Conservation (phyloP, 2,329 filamentous ascomycete genomes). For the Onygenales sp. region DNA sequence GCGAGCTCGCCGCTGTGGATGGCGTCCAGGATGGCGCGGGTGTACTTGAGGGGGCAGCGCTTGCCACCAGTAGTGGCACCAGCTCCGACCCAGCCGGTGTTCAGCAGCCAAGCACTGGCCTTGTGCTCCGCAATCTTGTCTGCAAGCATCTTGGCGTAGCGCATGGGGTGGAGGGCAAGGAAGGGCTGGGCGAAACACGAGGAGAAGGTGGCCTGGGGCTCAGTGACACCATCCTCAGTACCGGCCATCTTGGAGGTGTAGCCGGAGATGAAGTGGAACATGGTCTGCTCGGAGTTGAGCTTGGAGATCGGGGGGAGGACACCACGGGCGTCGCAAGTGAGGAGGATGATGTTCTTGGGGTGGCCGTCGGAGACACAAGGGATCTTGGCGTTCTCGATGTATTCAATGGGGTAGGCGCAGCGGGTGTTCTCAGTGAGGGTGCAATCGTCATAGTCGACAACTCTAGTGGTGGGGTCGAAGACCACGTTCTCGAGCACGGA, state of each 20-base stretch:
- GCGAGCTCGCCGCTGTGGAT: constrained; percentile 96
- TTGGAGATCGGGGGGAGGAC: constrained; percentile 97
- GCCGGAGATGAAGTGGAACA: constrained; percentile 99
- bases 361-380: constrained; percentile 81
- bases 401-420: constrained; percentile 97
- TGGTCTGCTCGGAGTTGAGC: constrained; percentile 86
- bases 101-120: constrained; percentile 95
- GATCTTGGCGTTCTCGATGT: constrained; percentile 98
- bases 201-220: constrained; percentile 97
- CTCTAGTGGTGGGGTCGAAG: constrained; percentile 80
- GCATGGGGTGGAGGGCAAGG: constrained; percentile 97
- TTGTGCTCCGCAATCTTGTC: constrained; percentile 96
- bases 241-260: constrained; percentile 99
- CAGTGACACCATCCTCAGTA: constrained; percentile 91
- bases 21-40: constrained; percentile 92
- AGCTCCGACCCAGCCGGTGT: constrained; percentile 95
- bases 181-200: constrained; percentile 99
- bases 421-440: constrained; percentile 98
- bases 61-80: constrained; percentile 85
- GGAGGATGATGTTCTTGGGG: constrained; percentile 93
- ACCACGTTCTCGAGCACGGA: constrained; percentile 98
- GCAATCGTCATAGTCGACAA: constrained; percentile 89
- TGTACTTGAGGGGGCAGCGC: constrained; percentile 97
- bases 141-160: constrained; percentile 95
- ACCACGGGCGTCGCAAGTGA: constrained; percentile 95